Conservation (phyloP, 73 alveolate species). For the Paramecium octaurelia region DNA sequence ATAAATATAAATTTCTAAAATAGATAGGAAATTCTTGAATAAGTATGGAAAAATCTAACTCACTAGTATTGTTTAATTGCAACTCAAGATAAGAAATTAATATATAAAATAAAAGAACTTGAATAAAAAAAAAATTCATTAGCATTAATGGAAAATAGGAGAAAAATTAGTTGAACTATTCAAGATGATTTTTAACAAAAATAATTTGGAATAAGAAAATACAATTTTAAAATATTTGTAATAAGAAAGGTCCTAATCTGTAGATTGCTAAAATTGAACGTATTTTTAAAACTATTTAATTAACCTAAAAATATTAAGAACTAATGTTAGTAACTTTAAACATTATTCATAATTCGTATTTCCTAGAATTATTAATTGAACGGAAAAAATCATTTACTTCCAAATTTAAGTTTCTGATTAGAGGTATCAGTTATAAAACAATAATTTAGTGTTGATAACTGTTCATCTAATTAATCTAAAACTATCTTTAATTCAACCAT, state of each 20-base stretch:
- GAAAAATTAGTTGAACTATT: background rate
- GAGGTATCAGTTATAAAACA: background rate
- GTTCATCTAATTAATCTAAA: background rate
- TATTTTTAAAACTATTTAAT: background rate
- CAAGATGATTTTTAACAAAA: background rate
- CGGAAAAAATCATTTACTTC: background rate
- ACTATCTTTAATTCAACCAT: background rate
- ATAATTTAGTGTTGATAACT: background rate
- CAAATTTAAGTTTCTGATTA: background rate
- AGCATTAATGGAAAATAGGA: slow-evolving; percentile 1
- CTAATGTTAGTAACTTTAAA: background rate
- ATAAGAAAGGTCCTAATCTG: slow-evolving; percentile 3
- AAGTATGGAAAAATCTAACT: background rate
- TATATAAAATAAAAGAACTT: background rate
- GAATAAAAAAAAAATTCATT: background rate
- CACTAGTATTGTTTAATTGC: background rate
- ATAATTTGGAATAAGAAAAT: background rate
- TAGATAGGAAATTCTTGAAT: background rate
- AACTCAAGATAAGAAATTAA: background rate
- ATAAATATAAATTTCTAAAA: background rate
- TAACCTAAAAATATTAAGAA: background rate
- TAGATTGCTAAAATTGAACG: background rate
- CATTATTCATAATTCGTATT: background rate
- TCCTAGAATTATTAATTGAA: background rate
- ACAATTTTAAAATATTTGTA: background rate